Percentiles rank a stretch among this genome's conserved stretches.
phyloP scores from a whole-genome alignment of 148 eudicot genomes.

The Heliosperma pusillum region DNA sequence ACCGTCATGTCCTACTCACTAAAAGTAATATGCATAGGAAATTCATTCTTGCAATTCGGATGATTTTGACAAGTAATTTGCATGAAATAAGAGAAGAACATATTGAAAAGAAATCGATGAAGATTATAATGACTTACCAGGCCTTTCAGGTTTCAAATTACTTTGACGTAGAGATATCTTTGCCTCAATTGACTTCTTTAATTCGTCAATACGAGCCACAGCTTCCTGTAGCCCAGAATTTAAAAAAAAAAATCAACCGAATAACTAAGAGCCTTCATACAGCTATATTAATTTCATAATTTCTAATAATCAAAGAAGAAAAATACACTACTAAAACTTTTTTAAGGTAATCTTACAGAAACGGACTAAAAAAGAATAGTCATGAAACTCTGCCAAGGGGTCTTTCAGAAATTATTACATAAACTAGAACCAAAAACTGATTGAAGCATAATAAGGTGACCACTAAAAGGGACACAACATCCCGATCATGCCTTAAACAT shows the following conservation, averaged over 20 bases:
- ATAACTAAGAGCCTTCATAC: not conserved
- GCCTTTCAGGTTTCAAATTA: constrained; percentile 82
- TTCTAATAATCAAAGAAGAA: not conserved
- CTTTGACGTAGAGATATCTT: constrained; percentile 75
- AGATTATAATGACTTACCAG: constrained; percentile 42
- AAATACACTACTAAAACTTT: not conserved
- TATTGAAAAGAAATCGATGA: not conserved
- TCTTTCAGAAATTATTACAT: not conserved
- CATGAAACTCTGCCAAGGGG: not conserved
- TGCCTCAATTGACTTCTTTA: constrained; percentile 75
- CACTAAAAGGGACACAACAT: not conserved
- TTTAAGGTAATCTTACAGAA: not conserved
- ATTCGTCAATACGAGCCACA: constrained; percentile 77
- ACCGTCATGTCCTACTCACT: not conserved
- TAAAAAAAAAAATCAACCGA: not conserved
- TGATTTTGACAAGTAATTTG: not conserved
- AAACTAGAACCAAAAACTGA: not conserved
- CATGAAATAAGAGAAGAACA: not conserved
- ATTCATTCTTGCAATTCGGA: not conserved
- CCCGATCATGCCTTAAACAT: not conserved
- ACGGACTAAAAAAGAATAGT: not conserved
- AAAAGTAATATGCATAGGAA: not conserved
- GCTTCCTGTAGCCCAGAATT: constrained; percentile 54
- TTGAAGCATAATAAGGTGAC: not conserved
- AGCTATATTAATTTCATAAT: not conserved